Evolutionary conservation across 2,329 filamentous ascomycete species (phyloP).

Genomic region (Botryotinia calthae): DNA sequence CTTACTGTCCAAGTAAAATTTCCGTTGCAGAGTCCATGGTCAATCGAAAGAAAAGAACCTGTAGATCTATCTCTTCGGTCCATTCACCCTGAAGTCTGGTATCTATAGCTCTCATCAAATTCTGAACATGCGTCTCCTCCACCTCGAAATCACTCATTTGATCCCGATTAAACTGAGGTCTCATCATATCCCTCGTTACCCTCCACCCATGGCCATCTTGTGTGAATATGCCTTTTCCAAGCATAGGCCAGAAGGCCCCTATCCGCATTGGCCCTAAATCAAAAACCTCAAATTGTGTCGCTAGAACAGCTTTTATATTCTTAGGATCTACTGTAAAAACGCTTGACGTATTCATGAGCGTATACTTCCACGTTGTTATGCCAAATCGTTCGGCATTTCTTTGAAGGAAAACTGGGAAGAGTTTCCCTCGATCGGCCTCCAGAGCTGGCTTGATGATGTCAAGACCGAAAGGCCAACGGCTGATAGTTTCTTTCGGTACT

Average conservation of each 20-base stretch:
- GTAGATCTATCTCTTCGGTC: conserved; percentile 51
- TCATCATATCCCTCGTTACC: conserved; percentile 42
- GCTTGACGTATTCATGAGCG: background rate
- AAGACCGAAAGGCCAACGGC: conserved; percentile 3
- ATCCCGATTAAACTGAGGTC: conserved; percentile 50
- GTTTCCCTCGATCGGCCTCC: background rate
- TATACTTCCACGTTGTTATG: background rate
- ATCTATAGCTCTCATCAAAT: conserved; percentile 44
- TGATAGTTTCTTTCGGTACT: background rate
- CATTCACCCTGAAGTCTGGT: conserved; percentile 11
- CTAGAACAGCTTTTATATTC: conserved; percentile 55
- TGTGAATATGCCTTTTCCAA: conserved; percentile 24
- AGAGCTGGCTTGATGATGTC: background rate
- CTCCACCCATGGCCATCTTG: conserved; percentile 21
- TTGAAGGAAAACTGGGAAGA: background rate
- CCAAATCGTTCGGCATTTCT: background rate
- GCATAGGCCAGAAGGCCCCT: conserved; percentile 14
- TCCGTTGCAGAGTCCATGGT: conserved; percentile 38
- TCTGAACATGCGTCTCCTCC: conserved; percentile 49
- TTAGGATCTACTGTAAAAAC: conserved; percentile 42
- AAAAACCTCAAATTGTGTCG: conserved; percentile 53
- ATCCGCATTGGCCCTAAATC: conserved; percentile 20
- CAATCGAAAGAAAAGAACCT: conserved; percentile 54
- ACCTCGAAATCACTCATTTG: conserved; percentile 63
- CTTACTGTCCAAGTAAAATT: conserved; percentile 54